Evolutionary conservation across 2,329 filamentous ascomycete genomes (phyloP).

Genomic region (Cercospora zeina): DNA sequence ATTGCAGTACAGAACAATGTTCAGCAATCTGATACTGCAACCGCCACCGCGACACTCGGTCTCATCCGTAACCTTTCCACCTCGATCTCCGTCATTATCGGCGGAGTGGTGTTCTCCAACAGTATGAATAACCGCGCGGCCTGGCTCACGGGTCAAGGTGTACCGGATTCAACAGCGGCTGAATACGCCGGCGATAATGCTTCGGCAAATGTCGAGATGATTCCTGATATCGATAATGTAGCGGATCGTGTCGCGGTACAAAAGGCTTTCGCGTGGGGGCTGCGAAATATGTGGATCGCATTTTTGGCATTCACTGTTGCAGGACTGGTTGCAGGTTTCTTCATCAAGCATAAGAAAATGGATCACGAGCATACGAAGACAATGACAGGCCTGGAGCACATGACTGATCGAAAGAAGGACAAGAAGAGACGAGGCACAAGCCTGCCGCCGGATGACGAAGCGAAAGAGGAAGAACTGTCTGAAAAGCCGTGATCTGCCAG

Average conservation of each 20-base stretch:
- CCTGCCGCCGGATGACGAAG: background rate
- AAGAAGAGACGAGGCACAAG: background rate
- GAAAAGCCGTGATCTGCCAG: background rate
- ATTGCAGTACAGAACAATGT: conserved; percentile 1
- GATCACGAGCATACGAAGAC: conserved; percentile 3
- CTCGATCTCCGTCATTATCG: background rate
- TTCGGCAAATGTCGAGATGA: conserved; percentile 2
- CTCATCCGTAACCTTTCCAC: background rate
- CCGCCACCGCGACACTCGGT: background rate
- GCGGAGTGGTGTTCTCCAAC: background rate
- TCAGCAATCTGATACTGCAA: background rate
- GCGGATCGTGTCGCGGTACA: background rate
- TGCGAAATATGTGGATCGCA: background rate
- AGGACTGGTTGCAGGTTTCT: background rate
- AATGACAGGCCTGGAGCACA: background rate
- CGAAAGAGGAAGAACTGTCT: background rate
- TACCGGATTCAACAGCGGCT: background rate
- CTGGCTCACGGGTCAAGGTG: background rate
- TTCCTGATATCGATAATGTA: background rate
- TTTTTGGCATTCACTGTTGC: background rate
- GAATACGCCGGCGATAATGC: conserved; percentile 2
- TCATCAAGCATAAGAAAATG: conserved; percentile 4
- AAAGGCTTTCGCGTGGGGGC: background rate
- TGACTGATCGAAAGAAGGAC: background rate
- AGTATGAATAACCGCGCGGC: background rate